Percentiles rank a stretch among this genome's conserved stretches.
These are phyloP conservation scores for Anethum foeniculum DNA, from an alignment of 140 eudicot species.

Conservation along the genomic window DNA sequence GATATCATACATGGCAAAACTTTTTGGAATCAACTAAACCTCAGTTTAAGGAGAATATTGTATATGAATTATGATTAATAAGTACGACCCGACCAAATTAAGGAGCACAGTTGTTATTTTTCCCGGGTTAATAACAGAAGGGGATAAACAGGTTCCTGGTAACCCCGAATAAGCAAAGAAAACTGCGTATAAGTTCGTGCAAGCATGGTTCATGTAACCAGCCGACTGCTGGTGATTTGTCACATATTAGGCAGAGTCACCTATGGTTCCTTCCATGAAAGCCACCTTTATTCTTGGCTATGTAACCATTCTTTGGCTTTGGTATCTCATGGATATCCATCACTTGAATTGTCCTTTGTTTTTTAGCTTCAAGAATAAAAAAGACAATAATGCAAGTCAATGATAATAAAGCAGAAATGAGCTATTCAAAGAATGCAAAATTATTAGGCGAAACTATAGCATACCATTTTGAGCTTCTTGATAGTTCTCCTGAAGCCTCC, in stretches of 20 bases:
- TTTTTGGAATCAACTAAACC: neutral
- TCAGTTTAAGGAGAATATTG: neutral
- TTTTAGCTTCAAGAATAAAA: constrained; percentile 55
- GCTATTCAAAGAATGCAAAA: neutral
- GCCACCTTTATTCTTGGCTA: constrained; percentile 77
- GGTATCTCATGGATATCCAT: constrained; percentile 97
- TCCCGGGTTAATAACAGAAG: neutral
- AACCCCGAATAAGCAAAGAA: constrained; percentile 13
- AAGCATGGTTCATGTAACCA: neutral
- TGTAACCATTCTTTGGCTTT: constrained; percentile 74
- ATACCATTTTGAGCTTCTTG: constrained; percentile 85
- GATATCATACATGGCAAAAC: neutral
- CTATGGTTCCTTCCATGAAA: constrained; percentile 79
- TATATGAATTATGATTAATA: neutral
- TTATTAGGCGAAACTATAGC: constrained; percentile 1
- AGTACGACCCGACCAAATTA: neutral
- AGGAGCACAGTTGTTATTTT: constrained; percentile 6
- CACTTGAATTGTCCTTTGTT: constrained; percentile 90
- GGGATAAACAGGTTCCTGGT: constrained; percentile 21
- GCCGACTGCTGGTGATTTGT: neutral
- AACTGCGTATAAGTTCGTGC: neutral
- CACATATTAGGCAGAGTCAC: constrained; percentile 16
- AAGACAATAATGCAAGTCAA: neutral
- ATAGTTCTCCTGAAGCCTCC: constrained; percentile 89
- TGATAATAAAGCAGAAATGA: neutral